Evolutionary conservation across 1,284 basidiomycete species (phyloP).

Genomic region (Ceratobasidium sp.): DNA sequence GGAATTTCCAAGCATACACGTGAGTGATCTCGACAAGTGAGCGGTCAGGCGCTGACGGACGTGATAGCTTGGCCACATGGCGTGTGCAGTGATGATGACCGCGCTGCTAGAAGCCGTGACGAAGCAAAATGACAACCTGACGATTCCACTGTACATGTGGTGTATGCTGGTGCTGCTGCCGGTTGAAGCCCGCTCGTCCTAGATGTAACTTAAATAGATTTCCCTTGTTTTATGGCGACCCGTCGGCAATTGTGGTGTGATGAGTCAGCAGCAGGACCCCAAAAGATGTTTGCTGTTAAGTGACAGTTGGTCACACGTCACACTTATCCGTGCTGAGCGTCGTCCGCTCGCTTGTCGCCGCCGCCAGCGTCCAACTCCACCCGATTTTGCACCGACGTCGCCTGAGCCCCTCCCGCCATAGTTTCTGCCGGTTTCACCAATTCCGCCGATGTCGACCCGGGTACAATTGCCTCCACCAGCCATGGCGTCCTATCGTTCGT

Average conservation of each 20-base stretch:
- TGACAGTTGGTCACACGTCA: constrained; percentile 19
- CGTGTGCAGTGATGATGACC: constrained; percentile 63
- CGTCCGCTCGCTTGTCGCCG: constrained; percentile 23
- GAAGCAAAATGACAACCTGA: constrained; percentile 94
- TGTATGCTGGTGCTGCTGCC: constrained; percentile 50
- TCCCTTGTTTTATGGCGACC: background rate
- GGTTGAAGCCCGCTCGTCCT: background rate
- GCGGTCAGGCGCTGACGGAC: background rate
- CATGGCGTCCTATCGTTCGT: constrained; percentile 36
- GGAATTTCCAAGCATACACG: constrained; percentile 62
- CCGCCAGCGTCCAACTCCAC: background rate
- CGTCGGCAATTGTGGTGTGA: constrained; percentile 23
- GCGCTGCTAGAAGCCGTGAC: constrained; percentile 85
- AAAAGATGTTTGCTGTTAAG: constrained; percentile 24
- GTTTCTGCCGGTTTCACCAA: constrained; percentile 79
- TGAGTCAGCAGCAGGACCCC: constrained; percentile 21
- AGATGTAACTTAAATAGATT: background rate
- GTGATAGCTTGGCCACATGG: constrained; percentile 32
- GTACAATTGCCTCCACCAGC: constrained; percentile 60
- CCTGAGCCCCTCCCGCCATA: constrained; percentile 81
- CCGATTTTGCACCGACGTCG: background rate
- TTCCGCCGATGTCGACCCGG: constrained; percentile 78
- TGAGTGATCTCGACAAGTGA: constrained; percentile 42
- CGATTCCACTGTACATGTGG: constrained; percentile 89
- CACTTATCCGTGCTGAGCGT: constrained; percentile 14